A percentile compares a stretch with the other conserved stretches of the same genome.
phyloP scores from a whole-genome alignment of 331 rosid genomes.

The Saraca asoca region DNA sequence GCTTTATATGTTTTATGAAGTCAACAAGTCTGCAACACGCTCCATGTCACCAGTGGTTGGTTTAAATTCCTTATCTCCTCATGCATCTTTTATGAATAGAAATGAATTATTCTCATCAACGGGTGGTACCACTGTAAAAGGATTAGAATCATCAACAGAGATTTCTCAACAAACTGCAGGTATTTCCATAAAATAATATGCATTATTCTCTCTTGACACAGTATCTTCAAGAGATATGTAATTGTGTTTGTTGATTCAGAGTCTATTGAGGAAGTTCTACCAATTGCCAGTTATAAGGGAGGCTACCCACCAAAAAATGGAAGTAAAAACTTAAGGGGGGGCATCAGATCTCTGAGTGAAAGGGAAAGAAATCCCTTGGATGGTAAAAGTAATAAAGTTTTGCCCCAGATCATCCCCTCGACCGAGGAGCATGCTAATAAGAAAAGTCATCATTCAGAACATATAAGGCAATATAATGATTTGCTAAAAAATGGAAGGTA shows the following conservation, averaged over 20 bases:
- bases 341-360: conserved; percentile 46
- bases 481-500: conserved; percentile 78
- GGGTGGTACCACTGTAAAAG: conserved; percentile 36
- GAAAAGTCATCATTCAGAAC: conserved; percentile 47
- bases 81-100: conserved; percentile 39
- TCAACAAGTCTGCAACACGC: conserved; percentile 35
- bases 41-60: conserved; percentile 43
- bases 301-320: conserved; percentile 38
- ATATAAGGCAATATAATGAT: conserved; percentile 57
- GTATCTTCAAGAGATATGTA: conserved; percentile 28
- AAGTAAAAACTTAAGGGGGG: conserved; percentile 45
- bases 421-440: conserved; percentile 45
- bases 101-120: conserved; percentile 43
- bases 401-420: conserved; percentile 44
- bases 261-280: conserved; percentile 42
- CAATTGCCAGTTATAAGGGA: conserved; percentile 42
- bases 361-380: conserved; percentile 40
- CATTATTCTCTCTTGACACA: conserved; percentile 12
- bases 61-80: conserved; percentile 44
- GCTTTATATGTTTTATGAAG: conserved; percentile 77
- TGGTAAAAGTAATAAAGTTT: conserved; percentile 31
- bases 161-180: conserved; percentile 52
- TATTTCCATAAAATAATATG: conserved; percentile 42
- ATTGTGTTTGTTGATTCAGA: conserved; percentile 57
- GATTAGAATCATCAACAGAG: conserved; percentile 39